Evolutionary conservation across 1,284 basidiomycete species (phyloP).

Genomic region (Lignosus rhinocerotis): DNA sequence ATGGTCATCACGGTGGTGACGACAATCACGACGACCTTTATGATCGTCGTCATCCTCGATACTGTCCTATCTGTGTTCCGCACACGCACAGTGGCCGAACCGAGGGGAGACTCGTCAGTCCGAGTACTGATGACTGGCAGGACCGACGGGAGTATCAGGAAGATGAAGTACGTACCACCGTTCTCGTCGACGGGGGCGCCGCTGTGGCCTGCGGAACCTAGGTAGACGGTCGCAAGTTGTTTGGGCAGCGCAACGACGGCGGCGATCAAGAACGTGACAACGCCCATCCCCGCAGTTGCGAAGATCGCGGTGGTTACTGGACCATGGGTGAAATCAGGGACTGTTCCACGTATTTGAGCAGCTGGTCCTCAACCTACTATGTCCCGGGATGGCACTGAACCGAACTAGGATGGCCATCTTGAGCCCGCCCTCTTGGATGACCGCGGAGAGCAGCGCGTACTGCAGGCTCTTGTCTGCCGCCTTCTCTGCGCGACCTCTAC

Average conservation of each 20-base stretch:
- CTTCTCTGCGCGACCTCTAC: constrained; percentile 64
- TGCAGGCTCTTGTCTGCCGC: constrained; percentile 67
- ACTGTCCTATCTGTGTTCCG: constrained; percentile 39
- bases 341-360: too few relatives aligned
- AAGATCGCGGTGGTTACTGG: constrained; percentile 74
- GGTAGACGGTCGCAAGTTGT: constrained; percentile 72
- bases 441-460: constrained; percentile 76
- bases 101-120: constrained; percentile 15
- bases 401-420: constrained; percentile 72
- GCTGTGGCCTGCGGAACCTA: constrained; percentile 57
- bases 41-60: constrained; percentile 34
- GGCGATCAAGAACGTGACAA: constrained; percentile 69
- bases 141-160: neutral
- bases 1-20: constrained; percentile 72
- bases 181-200: constrained; percentile 18
- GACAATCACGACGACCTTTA: constrained; percentile 64
- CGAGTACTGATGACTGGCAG: constrained; percentile 14
- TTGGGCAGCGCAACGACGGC: constrained; percentile 80
- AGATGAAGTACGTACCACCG: neutral
- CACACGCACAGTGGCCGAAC: too few relatives aligned
- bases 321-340: neutral
- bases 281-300: constrained; percentile 76
- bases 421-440: constrained; percentile 80
- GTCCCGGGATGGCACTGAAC: constrained; percentile 79
- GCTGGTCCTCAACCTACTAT: constrained; percentile 44